Conservation (phyloP, 2,329 filamentous ascomycete species). For the Penicillium sumatraense region DNA sequence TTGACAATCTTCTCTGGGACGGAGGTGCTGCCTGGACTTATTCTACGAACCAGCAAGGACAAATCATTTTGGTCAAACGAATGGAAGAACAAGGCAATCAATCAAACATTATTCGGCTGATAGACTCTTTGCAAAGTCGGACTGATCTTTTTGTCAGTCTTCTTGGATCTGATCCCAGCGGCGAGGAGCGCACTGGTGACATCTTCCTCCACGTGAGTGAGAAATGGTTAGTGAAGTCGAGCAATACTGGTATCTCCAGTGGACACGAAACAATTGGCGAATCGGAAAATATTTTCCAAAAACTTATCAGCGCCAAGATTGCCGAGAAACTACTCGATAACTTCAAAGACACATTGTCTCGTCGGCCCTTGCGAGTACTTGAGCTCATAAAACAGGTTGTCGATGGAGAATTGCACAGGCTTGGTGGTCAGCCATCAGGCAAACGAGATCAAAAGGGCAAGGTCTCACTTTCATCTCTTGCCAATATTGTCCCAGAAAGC, state of each 20-base stretch:
- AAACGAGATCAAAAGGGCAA: constrained; percentile 17
- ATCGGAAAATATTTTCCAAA: constrained; percentile 36
- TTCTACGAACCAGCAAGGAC: constrained; percentile 21
- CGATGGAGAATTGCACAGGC: constrained; percentile 38
- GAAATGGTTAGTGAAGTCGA: constrained; percentile 43
- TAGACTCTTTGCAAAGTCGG: constrained; percentile 43
- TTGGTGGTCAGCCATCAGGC: constrained; percentile 9
- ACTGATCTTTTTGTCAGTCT: constrained; percentile 42
- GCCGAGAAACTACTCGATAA: constrained; percentile 46
- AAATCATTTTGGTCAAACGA: constrained; percentile 35
- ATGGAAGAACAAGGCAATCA: constrained; percentile 12
- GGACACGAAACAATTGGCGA: constrained; percentile 27
- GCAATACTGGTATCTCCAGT: constrained; percentile 6
- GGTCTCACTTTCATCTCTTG: constrained; percentile 41
- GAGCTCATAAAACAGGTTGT: constrained; percentile 49
- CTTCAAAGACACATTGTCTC: constrained; percentile 49
- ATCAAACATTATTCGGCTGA: constrained; percentile 36
- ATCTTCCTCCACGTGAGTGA: constrained; percentile 49
- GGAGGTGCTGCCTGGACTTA: constrained; percentile 46
- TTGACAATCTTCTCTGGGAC: constrained; percentile 47
- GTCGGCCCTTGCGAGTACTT: constrained; percentile 44
- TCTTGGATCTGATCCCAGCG: constrained; percentile 44
- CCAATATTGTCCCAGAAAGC: constrained; percentile 36
- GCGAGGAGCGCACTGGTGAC: constrained; percentile 45
- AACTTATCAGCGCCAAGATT: constrained; percentile 46